Base-by-base conservation (phyloP, 768 basidiomycete genomes). In the Naematelia aurantialba region DNA sequence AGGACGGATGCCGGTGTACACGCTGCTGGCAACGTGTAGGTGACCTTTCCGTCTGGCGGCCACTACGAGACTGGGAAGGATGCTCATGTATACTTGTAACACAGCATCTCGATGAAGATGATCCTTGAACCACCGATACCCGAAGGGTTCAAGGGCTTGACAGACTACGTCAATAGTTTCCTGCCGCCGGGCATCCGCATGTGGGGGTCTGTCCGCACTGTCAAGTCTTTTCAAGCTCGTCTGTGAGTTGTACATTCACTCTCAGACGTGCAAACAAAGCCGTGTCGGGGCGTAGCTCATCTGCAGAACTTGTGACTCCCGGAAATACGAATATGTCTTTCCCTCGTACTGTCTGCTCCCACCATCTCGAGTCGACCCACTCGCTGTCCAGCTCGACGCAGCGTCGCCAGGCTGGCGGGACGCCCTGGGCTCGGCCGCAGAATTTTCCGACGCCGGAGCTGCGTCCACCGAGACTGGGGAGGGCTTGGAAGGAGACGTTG, bases 1-100 rank as follows among this genome's bases (percentile, higher is more conserved):
- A 82, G 96, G 8, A 99, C 96, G 1, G 96, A 99, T 75, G 89
- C 93, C 1, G 96, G 96, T 24, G 96, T 99, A 5, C 93, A 96
- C 73, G 96, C 96, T 12, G 92, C 92, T 22, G 89, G 93, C 10
- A 99, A 99, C 74, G 79, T 93, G 88, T 98, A 1, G 88, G 89
- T 22, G 10, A 47, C 13, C 52, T 46, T 19, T 13, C n/a, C n/a
- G n/a, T n/a, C n/a, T n/a, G n/a, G n/a, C n/a, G n/a, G n/a, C n/a
- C n/a, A n/a, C n/a, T n/a, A n/a, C n/a, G n/a, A n/a, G n/a, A n/a
- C n/a, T n/a, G n/a, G n/a, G n/a, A n/a, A n/a, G n/a, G n/a, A 34
- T 14, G 31, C 10, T 5, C 34, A 8, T 39, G 34, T n/a, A 29
- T 27, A 26, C 50, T 57, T 50, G 47, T 34, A 27, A 17, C 10